Base-by-base conservation (phyloP, 2,329 filamentous ascomycete genomes). In the Trichoderma sp. region DNA sequence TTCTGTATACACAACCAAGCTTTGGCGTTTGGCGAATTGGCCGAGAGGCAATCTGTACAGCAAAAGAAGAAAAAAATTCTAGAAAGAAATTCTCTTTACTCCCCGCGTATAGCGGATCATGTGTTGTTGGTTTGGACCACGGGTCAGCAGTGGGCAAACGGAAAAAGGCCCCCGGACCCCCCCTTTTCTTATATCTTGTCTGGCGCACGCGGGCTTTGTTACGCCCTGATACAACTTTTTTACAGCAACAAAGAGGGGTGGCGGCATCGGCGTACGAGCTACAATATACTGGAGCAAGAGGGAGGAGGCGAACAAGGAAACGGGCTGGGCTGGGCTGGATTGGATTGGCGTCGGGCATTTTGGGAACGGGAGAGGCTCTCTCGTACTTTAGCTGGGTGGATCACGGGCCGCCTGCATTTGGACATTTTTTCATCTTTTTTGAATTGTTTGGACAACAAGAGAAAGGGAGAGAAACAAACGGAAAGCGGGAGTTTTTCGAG, bases 11-110 rank as follows among this genome's bases (percentile, higher is more conserved):
- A 51, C 39, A 60, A 70, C 32, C 74, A 74, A 80, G 79, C 79
- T 80, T 75, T 71, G 79, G 79, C 76, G 79, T 80, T 80, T 75
- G 77, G 78, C 77, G 77, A 73, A 74, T 69, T 68, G 64, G 58
- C 66, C 77, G 72, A 77, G 60, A 67, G 65, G 71, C 39, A n/a
- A 34, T 57, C 36, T 72, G 71, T 60, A 56, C 57, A 72, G 77
- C 73, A 21, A 72, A 73, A n/a, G 39, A 67, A 65, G 15, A 36
- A 53, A 53, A 53, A 36, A 51, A 58, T 39, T 9, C 12, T 56
- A 51, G n/a, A 51, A 60, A 53, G 66, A 53, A 61, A 26, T 36
- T 58, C 69, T 72, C 63, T 73, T 65, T n/a, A 18, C 60, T 28
- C 62, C 30, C 26, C 39, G 39, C 28, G 56, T 58, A 68, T 30